Evolutionary conservation across 805 yeast genomes (phyloP).

Genomic region (Zygotorulaspora florentina): DNA sequence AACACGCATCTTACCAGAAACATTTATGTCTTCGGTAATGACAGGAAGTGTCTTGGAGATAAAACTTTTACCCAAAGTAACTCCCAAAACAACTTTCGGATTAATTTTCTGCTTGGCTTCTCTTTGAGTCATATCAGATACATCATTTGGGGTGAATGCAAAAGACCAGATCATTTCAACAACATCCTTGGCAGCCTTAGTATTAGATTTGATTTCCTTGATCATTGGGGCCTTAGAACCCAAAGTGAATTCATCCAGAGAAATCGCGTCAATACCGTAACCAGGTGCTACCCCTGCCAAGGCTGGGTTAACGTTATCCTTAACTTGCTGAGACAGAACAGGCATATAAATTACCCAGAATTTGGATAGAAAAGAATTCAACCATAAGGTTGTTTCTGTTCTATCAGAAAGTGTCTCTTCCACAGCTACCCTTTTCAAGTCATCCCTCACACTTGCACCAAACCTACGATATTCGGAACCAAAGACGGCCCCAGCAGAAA

Average conservation of each 20-base stretch:
- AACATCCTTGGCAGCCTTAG: conserved; percentile 60
- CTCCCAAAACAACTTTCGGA: conserved; percentile 79
- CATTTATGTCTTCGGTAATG: conserved; percentile 74
- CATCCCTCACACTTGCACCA: conserved; percentile 70
- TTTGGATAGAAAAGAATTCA: conserved; percentile 69
- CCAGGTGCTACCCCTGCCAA: conserved; percentile 76
- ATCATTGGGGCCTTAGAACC: conserved; percentile 80
- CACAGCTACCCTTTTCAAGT: conserved; percentile 62
- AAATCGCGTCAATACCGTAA: conserved; percentile 69
- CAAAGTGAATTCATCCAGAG: conserved; percentile 71
- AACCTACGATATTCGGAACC: conserved; percentile 72
- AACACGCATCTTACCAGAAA: conserved; percentile 64
- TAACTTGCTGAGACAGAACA: conserved; percentile 70
- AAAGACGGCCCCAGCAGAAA: conserved; percentile 63
- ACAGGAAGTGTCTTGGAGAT: conserved; percentile 74
- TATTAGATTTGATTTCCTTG: conserved; percentile 65
- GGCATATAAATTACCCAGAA: conserved; percentile 91
- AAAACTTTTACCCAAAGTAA: conserved; percentile 75
- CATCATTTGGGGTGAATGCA: conserved; percentile 75
- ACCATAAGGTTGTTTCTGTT: conserved; percentile 76
- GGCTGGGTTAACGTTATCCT: conserved; percentile 61
- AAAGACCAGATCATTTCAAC: conserved; percentile 85
- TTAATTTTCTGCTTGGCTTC: conserved; percentile 66
- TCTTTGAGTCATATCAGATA: conserved; percentile 76
- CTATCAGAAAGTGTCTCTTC: conserved; percentile 57